Evolutionary conservation across 2,329 filamentous ascomycete species (phyloP).

Genomic region (Botrytis pseudocinerea): DNA sequence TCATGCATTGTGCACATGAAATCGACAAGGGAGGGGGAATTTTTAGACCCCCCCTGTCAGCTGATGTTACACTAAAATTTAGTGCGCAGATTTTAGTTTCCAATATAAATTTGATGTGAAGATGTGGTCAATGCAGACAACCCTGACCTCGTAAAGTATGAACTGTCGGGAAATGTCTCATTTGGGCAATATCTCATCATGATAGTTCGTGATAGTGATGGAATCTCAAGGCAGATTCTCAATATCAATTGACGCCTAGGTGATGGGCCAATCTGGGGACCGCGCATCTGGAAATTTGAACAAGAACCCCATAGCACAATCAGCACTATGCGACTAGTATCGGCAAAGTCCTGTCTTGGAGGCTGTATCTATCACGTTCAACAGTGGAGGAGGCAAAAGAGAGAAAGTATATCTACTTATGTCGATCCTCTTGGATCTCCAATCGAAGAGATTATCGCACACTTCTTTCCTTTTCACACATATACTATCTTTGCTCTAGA

Average conservation of each 20-base stretch:
- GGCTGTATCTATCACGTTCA: neutral
- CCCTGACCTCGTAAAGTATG: neutral
- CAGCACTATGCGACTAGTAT: slow-evolving; percentile 3
- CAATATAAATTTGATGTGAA: neutral
- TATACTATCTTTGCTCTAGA: neutral
- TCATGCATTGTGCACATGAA: neutral
- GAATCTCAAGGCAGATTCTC: neutral
- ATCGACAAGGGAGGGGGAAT: neutral
- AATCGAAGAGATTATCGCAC: neutral
- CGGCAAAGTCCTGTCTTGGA: neutral
- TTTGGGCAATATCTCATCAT: slow-evolving; percentile 4
- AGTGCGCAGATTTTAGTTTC: neutral
- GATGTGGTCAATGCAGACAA: neutral
- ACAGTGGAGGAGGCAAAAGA: neutral
- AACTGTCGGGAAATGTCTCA: neutral
- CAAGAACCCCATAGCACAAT: neutral
- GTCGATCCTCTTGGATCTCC: neutral
- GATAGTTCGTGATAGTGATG: slow-evolving; percentile 6
- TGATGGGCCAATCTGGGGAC: neutral
- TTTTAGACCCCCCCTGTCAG: neutral
- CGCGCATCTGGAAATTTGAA: neutral
- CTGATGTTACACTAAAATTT: slow-evolving; percentile 1
- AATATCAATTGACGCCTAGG: slow-evolving; percentile 2
- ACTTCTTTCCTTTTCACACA: neutral
- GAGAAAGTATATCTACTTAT: slow-evolving; percentile 8